Conservation (phyloP, 495 filamentous ascomycete species). For the Daldinia loculata region DNA sequence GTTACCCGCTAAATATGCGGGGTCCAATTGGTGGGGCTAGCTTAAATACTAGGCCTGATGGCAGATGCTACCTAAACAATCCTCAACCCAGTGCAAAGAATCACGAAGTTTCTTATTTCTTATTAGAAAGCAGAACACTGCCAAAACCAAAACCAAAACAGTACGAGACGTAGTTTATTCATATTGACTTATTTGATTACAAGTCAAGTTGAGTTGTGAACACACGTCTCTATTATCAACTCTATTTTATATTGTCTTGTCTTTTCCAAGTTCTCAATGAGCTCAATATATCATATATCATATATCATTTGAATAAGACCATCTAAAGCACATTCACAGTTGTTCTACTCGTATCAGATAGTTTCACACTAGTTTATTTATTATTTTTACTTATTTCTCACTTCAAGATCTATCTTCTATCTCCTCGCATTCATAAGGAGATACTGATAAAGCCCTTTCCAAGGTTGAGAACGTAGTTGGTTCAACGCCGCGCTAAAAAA, state of each 20-base stretch:
- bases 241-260: too few relatives aligned
- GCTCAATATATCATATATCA: too few relatives aligned
- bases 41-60: neutral
- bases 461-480: conserved; percentile 24
- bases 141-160: too few relatives aligned
- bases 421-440: conserved; percentile 8
- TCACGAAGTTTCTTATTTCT: too few relatives aligned
- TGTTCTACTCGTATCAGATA: conserved; percentile 1
- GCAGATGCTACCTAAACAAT: neutral
- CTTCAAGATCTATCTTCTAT: neutral
- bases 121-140: too few relatives aligned
- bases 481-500: conserved; percentile 46
- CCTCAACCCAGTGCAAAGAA: too few relatives aligned
- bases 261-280: too few relatives aligned
- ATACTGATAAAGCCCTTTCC: conserved; percentile 19
- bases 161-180: too few relatives aligned
- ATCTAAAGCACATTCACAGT: neutral
- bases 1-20: conserved; percentile 16
- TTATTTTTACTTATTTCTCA: conserved; percentile 20
- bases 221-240: too few relatives aligned
- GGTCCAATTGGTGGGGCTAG: conserved; percentile 30
- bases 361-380: conserved; percentile 12
- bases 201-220: too few relatives aligned
- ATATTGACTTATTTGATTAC: too few relatives aligned
- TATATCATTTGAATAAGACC: too few relatives aligned